Evolutionary conservation across 257 asterid species (phyloP), one percentile per base, ranked within the genome.

Genomic region (Fraxinus americana): DNA sequence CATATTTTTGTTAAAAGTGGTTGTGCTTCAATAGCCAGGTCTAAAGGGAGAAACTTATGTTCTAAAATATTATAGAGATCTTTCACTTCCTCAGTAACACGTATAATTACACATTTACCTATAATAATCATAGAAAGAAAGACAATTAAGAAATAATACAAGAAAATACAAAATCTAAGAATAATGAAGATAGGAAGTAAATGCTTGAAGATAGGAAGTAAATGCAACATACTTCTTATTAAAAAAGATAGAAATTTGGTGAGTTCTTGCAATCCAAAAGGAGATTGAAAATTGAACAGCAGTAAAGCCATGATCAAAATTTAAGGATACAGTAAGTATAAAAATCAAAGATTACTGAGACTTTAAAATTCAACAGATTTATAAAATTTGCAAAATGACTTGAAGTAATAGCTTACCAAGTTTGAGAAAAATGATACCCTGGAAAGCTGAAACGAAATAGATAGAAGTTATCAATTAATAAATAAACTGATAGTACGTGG

Each of bases 31-130:
- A 88, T 29, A 5, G 94, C 91, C 70, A 94, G 83, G 82, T 90
- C 94, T 69, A 87, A 76, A 50, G 97, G 96, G 77, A 85, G 86
- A 84, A 83, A 87, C 72, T 89, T 96, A 48, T 90, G 91, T 77
- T 94, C 98, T 78, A 94, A 81, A 70, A 83, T 80, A 81, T 90
- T 82, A 82, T 80, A 89, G 77, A 91, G 88, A 80, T 91, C 95
- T 82, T 91, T 94, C 68, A 94, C 97, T 87, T 94, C 98, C 78
- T 86, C 97, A 63, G 91, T 87, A 4, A 85, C 97, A 85, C 97
- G 91, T 75, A 88, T 87, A 94, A 92, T 85, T 43, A 94, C 96
- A 54, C 30, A 29, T 29, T 29, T 29, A 29, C 30, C 30, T 29
- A 29, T 29, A 29, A 29, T 29, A 29, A 29, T 97, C 97, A 3